Base-by-base conservation (phyloP, 192 early-diverging fungal species). In the Entomortierella beljakovae region DNA sequence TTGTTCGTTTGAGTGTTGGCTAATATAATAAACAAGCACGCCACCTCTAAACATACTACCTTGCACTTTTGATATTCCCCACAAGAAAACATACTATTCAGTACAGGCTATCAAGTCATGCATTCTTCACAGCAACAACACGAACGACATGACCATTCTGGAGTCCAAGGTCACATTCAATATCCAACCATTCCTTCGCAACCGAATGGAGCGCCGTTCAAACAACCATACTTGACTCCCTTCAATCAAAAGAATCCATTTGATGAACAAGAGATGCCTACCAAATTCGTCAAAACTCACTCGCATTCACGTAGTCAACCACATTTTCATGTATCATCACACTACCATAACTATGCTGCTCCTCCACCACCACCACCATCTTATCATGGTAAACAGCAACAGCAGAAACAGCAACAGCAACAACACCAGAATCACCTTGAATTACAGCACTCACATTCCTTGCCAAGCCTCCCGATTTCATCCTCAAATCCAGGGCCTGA, bases 371-470 rank as follows among this genome's bases (percentile, higher is more conserved):
- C 61, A 16, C 70, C 43, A 3, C 62, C 62, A 57, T 28, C 46
- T 20, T 49, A 26, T 23, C 23, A 23, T 1, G 43, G 32, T 32
- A 20, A 15, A 35, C 60, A 61, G 16, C 60, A 53, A 13, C 38
- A 46, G 11, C 57, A 34, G 28, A 51, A 64, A 7, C 57, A 70
- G 26, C 57, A 46, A n/a, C 57, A 34, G 28, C 64, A 64, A 7
- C 57, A 70, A 37, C 57, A 58, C 32, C 56, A 69, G 15, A 42
- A 68, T 9, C 66, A 68, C 10, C 66, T 34, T 40, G 33, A 28
- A 33, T n/a, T 72, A 49, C 54, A 64, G 40, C 70, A 57, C 40
- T 72, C 62, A 2, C 28, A 52, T 23, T 72, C 70, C 20, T 33
- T 51, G 23, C 31, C 62, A 26, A 31, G 38, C 53, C 51, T 56